Base-by-base conservation (phyloP, 2,329 filamentous ascomycete genomes). In the Clathrospora elynae region DNA sequence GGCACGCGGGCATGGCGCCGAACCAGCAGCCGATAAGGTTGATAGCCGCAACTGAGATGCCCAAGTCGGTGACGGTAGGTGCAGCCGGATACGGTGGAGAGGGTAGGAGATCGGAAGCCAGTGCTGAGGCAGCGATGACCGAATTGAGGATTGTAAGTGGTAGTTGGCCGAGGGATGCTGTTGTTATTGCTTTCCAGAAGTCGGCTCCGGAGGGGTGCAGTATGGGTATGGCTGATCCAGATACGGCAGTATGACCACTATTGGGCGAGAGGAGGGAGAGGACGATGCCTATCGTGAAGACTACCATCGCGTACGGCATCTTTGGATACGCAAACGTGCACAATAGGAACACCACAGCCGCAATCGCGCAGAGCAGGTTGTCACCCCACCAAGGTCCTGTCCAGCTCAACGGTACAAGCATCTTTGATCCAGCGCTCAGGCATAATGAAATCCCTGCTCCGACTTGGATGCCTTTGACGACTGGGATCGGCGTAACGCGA, bases 391-490 rank as follows among this genome's bases (percentile, higher is more conserved):
- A 79, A 0, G 87, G 83, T 4, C 72, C 65, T 1, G 77, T 72
- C 89, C 90, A 95, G 9, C 77, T 74, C 3, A 96, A 75, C 2
- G 83, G 82, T 12, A 78, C 75, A 9, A 93, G 76, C 44, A 95
- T 78, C 0, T 78, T 76, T 2, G 63, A 59, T 3, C 88, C 90
- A 6, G 90, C 88, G 9, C 88, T 87, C 43, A 95, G 79, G 39
- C 90, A 81, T 11, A 97, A 79, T 11, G 87, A 90, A 33, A 97
- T 75, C 1, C 92, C 92, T 4, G 92, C 92, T 24, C 92, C 92
- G 33, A 96, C 83, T 71, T 97, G 93, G 54, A 97, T 96, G 19
- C 92, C 92, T 66, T 95, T 96, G 38, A 97, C 85, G 0, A 97
- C 87, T 0, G 91, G 88, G 10, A 91, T 82, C 0, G 92, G 92